Conservation (phyloP, 2,329 filamentous ascomycete genomes). For the Periconia macrospinosa region DNA sequence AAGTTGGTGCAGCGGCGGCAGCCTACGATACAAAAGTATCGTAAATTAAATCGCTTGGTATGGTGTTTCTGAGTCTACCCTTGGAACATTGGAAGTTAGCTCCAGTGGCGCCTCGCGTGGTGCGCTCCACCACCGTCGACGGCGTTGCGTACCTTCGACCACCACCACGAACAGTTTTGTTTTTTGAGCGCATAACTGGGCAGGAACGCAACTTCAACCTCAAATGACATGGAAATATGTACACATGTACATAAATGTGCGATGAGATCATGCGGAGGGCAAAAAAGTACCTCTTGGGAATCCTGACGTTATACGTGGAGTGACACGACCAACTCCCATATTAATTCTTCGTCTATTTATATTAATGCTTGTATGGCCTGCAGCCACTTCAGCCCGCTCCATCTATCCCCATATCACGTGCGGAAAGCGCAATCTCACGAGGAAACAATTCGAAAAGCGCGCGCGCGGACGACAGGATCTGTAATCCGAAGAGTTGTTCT, state of each 20-base stretch:
- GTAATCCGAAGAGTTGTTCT: neutral
- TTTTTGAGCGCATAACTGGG: too few species aligned
- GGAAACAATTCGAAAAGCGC: neutral
- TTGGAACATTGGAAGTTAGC: neutral
- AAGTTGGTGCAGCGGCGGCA: neutral
- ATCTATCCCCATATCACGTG: neutral
- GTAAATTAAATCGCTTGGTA: neutral
- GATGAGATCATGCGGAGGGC: constrained; percentile 2
- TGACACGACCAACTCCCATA: neutral
- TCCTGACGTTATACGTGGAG: neutral
- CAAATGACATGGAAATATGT: neutral
- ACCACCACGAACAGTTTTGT: too few species aligned
- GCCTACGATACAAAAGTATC: neutral
- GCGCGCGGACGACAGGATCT: neutral
- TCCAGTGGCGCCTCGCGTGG: neutral
- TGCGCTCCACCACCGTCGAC: too few species aligned
- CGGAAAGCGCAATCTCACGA: neutral
- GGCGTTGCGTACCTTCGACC: too few species aligned
- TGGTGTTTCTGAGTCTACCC: neutral
- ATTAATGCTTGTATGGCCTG: neutral
- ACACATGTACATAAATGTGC: neutral
- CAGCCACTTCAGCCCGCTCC: neutral
- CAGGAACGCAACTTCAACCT: neutral
- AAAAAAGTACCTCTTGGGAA: neutral
- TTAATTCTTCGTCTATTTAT: neutral